Evolutionary conservation across 495 filamentous ascomycete genomes (phyloP).

Genomic region (Eremomyces bilateralis): DNA sequence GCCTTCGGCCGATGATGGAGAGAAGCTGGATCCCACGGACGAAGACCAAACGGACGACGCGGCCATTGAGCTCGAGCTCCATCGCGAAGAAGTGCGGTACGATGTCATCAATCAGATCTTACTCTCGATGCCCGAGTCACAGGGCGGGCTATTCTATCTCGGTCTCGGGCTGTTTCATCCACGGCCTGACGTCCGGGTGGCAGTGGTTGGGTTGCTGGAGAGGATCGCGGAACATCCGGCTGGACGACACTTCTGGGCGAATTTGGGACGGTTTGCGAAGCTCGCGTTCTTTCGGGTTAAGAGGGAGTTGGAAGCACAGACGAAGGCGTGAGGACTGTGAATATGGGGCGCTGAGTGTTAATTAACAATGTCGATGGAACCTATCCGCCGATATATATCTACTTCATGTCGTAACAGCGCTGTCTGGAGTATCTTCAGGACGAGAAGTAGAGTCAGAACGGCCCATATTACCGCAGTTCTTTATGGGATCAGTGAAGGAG

Average conservation of each 20-base stretch:
- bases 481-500: too few relatives aligned
- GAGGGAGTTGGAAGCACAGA: slow-evolving; percentile 19
- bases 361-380: too few relatives aligned
- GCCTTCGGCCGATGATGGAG: slow-evolving; percentile 7
- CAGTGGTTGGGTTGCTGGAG: slow-evolving; percentile 59
- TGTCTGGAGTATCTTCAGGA: too few relatives aligned
- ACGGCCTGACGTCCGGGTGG: slow-evolving; percentile 50
- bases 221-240: slow-evolving; percentile 70
- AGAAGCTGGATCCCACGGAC: not conserved
- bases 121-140: slow-evolving; percentile 62
- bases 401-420: too few relatives aligned
- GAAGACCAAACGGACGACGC: not conserved
- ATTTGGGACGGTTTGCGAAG: slow-evolving; percentile 72
- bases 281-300: slow-evolving; percentile 30
- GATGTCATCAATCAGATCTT: slow-evolving; percentile 80
- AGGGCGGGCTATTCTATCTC: slow-evolving; percentile 80
- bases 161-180: slow-evolving; percentile 89
- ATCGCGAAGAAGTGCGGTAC: slow-evolving; percentile 23
- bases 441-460: too few relatives aligned
- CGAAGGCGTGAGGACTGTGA: too few relatives aligned
- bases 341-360: too few relatives aligned
- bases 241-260: slow-evolving; percentile 80
- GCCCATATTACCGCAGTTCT: too few relatives aligned
- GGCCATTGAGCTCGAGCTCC: not conserved
- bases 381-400: too few relatives aligned